Base-by-base conservation (phyloP, 2,329 filamentous ascomycete genomes). In the Penicillium polonicum region DNA sequence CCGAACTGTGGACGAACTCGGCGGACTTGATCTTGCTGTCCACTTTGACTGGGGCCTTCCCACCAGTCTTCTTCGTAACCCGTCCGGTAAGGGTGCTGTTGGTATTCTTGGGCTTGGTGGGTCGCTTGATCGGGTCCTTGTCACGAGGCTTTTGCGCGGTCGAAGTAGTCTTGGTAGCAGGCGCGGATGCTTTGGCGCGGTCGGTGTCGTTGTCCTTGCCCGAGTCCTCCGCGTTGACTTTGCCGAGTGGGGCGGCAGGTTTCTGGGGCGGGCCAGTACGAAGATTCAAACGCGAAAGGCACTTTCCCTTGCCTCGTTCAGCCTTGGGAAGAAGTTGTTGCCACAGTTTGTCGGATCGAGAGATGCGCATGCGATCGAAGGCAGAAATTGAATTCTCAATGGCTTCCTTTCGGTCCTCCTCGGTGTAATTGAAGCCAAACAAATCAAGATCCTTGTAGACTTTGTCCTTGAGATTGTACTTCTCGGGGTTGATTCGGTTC, bases 381-480 rank as follows among this genome's bases (percentile, higher is more conserved):
- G 85, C 84, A 52, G 81, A 82, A 65, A 87, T 82, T 53, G 85
- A 84, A 71, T 83, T 83, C 61, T 86, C 82, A 65, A 88, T 83
- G 29, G 84, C 85, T 52, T 80, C 75, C 60, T 86, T 77, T 19
- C 85, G 79, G 56, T 87, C 82, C 46, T 83, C 79, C 46, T 80
- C 79, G 29, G 78, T 79, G 70, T 87, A 88, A 13, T 78, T 78
- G 66, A 88, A 88, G 8, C 79, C 81, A 78, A 80, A 87, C 10
- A 85, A 79, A 65, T 87, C 83, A 60, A 88, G 74, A 52, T 87
- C 85, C 65, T 83, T 84, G 69, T 82, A 88, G 17, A 76, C 73
- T 66, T 83, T 84, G 70, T 87, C 84, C 35, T 75, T 80, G 60
- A 88, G 74, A 64, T 81, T 74, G 72, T 80, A 84, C 60, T 81